Evolutionary conservation across 148 eudicot species (phyloP), one percentile per base, ranked within the genome.

Genomic region (Fallopia convolvulus): DNA sequence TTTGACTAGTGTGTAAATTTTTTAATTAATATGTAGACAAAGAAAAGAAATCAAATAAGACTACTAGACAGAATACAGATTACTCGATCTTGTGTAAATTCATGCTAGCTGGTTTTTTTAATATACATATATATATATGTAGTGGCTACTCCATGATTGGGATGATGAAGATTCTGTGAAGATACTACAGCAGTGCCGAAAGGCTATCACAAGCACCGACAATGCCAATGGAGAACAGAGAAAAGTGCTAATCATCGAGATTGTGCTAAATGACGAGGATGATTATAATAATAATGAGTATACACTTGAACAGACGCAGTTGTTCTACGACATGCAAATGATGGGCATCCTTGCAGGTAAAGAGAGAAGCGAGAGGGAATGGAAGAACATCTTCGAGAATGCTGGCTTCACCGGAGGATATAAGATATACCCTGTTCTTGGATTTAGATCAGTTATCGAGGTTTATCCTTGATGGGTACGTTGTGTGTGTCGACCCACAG

Each of bases 91-190:
- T n/a, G n/a, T n/a, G n/a, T n/a, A n/a, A n/a, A n/a, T 9, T 9
- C 11, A 44, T 6, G 10, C 9, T 44, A 44, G 7, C 47, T 44
- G 10, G 47, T 8, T 44, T 44, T 44, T 44, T 44, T 26, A 26
- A 0, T 26, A 26, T 26, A 26, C 0, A 6, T 44, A 44, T 9
- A 44, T 44, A 9, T 44, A 44, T 47, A 12, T 50, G 12, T 13
- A 76, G 78, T 60, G 72, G 71, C 12, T 76, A 41, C 33, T 76
- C 20, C 71, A 76, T 76, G 72, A 76, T 18, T 58, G 78, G 72
- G 50, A 41, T 6, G 70, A 76, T 41, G 26, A 76, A 41, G 78
- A 76, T 17, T 76, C 68, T n/a, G 70, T 76, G 18, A 76, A 46
- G 52, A 58, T 76, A 42, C 5, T 76, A n/a, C 20, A 76, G 46